Evolutionary conservation across 2,329 filamentous ascomycete species (phyloP), one percentile per base, ranked within the genome.

Genomic region (Colletotrichum lindemuthianum): DNA sequence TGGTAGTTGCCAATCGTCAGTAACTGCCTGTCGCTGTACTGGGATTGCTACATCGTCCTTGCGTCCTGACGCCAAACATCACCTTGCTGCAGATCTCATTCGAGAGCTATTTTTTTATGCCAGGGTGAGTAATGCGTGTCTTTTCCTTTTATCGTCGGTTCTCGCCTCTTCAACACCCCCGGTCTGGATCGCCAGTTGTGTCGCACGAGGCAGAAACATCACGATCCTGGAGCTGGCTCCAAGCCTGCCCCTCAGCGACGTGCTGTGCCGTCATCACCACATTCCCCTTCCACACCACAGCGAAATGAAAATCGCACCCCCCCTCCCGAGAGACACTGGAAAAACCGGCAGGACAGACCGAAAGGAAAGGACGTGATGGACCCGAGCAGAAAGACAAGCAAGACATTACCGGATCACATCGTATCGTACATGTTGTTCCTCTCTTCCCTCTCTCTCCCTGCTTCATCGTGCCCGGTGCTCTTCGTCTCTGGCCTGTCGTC

Each of bases 231-330:
- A 65, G 61, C 61, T 44, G 37, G 61, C 50, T 53, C 59, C 55
- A 50, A 47, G 45, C 61, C 51, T 65, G 61, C 58, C 61, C 61
- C 61, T 65, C 61, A 65, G 60, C 63, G 43, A 64, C 54, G 63
- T 66, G 52, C 59, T 64, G 63, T 66, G 59, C 63, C 63, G 63
- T 66, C 63, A 66, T 66, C 63, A 64, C 48, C 63, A 64, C 63
- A 59, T 59, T 54, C 53, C 63, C 56, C 58, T 54, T 65, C 51
- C 57, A 61, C 61, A 50, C 50, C 49, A 53, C 45, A 45, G 40
- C 24, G 24, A 24, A 24, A 24, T 4, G 24, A 59, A 41, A 34
- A 54, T 16, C 56, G 45, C 24, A 41, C 58, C 45, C 50, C 50
- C 43, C 53, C 41, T 54, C 53, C 53, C 37, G 40, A 57, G 45